These are phyloP conservation scores for Eucalyptus cladocalyx DNA, from an alignment of 345 rosid genomes.

Conservation along the genomic window DNA sequence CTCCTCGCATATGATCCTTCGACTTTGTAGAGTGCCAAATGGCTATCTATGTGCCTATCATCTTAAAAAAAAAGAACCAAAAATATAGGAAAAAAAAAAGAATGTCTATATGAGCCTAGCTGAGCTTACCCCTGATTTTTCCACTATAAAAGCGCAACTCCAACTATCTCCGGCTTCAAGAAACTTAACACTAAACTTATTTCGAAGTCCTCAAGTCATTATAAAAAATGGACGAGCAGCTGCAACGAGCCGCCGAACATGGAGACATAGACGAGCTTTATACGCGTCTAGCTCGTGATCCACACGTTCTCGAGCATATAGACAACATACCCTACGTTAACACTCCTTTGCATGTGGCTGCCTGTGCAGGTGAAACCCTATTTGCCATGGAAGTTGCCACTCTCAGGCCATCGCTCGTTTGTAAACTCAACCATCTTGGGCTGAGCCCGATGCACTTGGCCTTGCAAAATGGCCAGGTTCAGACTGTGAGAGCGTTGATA, in stretches of 20 bases:
- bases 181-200: background rate
- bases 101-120: too few species aligned
- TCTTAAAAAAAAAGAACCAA: too few species aligned
- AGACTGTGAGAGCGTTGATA: background rate
- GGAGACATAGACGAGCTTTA: background rate
- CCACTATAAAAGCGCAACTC: background rate
- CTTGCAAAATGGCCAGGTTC: background rate
- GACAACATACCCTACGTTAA: background rate
- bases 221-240: background rate
- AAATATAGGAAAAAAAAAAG: too few species aligned
- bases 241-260: background rate
- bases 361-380: constrained; percentile 3
- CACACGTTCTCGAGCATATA: background rate
- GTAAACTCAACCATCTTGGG: background rate
- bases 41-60: too few species aligned
- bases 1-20: too few species aligned
- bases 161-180: background rate
- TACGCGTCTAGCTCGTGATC: background rate
- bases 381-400: constrained; percentile 4
- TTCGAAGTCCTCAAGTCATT: background rate
- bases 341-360: constrained; percentile 12
- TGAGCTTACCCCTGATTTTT: background rate
- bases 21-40: too few species aligned
- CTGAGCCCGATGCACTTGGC: constrained; percentile 5
- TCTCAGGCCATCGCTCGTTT: background rate